Conservation (phyloP, 345 rosid genomes). For the Pistacia atlantica region DNA sequence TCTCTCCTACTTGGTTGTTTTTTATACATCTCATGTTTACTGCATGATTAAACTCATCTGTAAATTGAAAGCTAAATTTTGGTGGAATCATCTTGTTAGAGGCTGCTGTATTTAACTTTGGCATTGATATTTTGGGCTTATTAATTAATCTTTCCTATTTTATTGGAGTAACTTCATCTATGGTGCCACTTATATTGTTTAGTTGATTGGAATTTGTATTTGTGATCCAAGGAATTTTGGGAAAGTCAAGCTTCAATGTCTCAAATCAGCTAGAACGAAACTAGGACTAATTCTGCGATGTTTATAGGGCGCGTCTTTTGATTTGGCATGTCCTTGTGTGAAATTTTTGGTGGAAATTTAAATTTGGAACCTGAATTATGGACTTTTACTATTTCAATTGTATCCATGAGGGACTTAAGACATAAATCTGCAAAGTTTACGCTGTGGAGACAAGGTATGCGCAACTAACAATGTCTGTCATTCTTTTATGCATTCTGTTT, state of each 20-base stretch:
- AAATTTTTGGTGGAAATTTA: background rate
- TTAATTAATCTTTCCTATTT: background rate
- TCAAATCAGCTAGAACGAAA: no score
- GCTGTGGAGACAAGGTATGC: background rate
- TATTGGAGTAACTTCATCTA: background rate
- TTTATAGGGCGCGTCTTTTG: background rate
- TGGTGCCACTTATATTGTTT: background rate
- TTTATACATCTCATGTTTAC: background rate
- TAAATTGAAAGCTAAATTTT: background rate
- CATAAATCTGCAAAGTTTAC: background rate
- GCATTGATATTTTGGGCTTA: background rate
- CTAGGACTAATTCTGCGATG: no score
- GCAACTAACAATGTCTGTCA: background rate
- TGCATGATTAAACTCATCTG: background rate
- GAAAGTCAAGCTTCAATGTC: background rate
- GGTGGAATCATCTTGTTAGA: background rate
- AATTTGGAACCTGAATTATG: background rate
- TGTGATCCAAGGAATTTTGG: background rate
- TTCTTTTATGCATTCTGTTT: background rate
- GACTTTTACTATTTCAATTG: background rate
- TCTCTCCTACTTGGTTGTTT: background rate
- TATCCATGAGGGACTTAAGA: background rate
- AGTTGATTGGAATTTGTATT: background rate
- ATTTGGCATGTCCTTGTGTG: background rate
- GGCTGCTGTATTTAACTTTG: background rate